Evolutionary conservation across 2,329 filamentous ascomycete species (phyloP), one percentile per base, ranked within the genome.

Genomic region (Myotisia sp.): DNA sequence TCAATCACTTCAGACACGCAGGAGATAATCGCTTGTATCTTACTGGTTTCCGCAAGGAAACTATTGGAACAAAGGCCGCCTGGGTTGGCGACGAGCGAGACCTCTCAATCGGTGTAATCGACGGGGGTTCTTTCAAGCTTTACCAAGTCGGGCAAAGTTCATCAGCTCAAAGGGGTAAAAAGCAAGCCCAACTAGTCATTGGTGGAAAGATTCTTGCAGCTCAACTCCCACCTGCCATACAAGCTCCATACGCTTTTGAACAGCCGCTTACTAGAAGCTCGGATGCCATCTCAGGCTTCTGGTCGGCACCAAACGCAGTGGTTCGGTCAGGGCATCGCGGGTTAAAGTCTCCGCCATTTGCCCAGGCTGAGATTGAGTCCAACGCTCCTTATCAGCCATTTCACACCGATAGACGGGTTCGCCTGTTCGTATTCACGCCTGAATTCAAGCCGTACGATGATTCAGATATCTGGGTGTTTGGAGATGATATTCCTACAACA

Each of bases 301-400:
- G 67, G 54, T 55, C 56, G 17, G 44, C 64, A 16, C 51, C 58
- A 5, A 54, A 52, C 3, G n/a, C n/a, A n/a, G n/a, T n/a, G n/a
- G n/a, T n/a, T n/a, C n/a, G n/a, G n/a, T 43, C 46, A 4, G 47
- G 38, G 17, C 36, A 63, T 65, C 42, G 65, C 62, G 44, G 47
- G 57, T 26, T 48, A 51, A 45, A 63, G 59, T 47, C 59, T 54
- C 48, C 69, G 63, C 53, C 79, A 64, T 56, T 81, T 60, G 53
- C 79, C 62, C 52, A 86, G 72, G 84, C 83, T 4, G 86, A 94
- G 62, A 92, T 93, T 44, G 90, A 98, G 52, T 93, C 87, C 1
- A 94, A 87, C 50, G 81, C 86, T 3, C 84, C 87, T 2, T 95
- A 93, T 48, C 86, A 93, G 49, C 87, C 90, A 1, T 94, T 95